Conservation (phyloP, 768 basidiomycete species). For the Podaxis sp. region DNA sequence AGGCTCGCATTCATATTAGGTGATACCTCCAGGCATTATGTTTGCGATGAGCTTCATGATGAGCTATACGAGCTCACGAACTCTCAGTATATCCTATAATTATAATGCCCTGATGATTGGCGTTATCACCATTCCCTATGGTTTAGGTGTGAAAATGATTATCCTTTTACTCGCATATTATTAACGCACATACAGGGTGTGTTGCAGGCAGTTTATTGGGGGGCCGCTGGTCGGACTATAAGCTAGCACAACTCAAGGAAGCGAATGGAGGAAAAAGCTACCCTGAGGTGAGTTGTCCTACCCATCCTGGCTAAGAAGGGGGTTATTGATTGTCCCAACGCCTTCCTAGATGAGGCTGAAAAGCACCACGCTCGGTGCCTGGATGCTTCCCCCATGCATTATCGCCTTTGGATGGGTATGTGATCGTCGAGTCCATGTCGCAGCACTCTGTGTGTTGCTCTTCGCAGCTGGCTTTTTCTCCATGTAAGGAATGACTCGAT, state of each 20-base stretch:
- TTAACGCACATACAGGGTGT: constrained; percentile 26
- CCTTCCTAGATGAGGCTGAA: constrained; percentile 63
- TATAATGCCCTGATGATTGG: constrained; percentile 74
- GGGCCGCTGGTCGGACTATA: constrained; percentile 43
- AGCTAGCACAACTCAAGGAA: constrained; percentile 34
- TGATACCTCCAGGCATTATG: constrained; percentile 46
- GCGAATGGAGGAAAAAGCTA: constrained; percentile 40
- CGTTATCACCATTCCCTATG: constrained; percentile 72
- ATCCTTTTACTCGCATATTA: neutral
- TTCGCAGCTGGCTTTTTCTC: constrained; percentile 73
- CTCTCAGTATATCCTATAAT: constrained; percentile 58
- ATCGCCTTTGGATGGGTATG: constrained; percentile 77
- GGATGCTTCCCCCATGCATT: constrained; percentile 58
- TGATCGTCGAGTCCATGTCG: constrained; percentile 58
- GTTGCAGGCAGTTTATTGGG: constrained; percentile 42
- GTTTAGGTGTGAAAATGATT: constrained; percentile 46
- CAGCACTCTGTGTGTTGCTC: constrained; percentile 67
- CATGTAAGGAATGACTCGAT: constrained; percentile 46
- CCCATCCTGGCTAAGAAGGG: neutral
- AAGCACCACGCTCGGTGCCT: constrained; percentile 57
- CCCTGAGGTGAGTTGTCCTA: constrained; percentile 56
- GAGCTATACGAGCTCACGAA: constrained; percentile 72
- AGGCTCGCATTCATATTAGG: neutral
- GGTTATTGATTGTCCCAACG: neutral
- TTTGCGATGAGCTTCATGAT: constrained; percentile 74